Percentiles rank a stretch among this genome's conserved stretches.
Evolutionary conservation across 192 early-diverging fungal species (phyloP).

Genomic region (Backusella mclennaniae): DNA sequence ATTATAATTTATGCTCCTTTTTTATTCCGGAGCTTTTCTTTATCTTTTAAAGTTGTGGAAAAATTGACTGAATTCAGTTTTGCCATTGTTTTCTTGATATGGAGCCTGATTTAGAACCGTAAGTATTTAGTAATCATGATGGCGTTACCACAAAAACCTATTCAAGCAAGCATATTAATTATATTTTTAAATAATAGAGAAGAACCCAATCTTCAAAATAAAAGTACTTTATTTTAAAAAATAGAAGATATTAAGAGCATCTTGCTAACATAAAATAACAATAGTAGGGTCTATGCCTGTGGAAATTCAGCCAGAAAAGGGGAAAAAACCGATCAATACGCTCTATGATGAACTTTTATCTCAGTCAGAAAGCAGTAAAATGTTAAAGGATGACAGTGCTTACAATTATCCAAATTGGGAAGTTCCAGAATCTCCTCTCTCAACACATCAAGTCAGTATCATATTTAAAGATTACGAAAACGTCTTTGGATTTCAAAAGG

Average conservation of each 20-base stretch:
- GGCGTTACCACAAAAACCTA: neutral
- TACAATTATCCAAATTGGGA: slow-evolving; percentile 23
- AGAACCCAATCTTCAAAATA: neutral
- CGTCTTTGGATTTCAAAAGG: slow-evolving; percentile 63
- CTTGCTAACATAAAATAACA: neutral
- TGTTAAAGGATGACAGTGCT: neutral
- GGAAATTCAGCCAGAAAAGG: neutral
- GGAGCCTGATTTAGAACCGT: neutral
- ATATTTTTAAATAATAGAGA: neutral
- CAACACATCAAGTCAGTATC: slow-evolving; percentile 43
- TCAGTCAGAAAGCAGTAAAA: neutral
- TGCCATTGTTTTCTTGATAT: neutral
- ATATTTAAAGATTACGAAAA: slow-evolving; percentile 55
- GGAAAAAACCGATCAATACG: neutral
- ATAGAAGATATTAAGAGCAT: neutral
- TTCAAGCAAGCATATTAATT: neutral
- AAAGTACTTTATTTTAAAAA: neutral
- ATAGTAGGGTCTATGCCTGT: neutral
- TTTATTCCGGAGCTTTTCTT: neutral
- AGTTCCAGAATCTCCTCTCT: slow-evolving; percentile 1
- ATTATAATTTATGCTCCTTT: neutral
- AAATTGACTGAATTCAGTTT: neutral
- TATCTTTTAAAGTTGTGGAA: neutral
- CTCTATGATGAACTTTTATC: neutral
- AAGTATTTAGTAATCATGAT: neutral